Percentiles rank a stretch among this genome's conserved stretches.
Conservation (phyloP, 2,329 filamentous ascomycete genomes). For the Periconia sp. region DNA sequence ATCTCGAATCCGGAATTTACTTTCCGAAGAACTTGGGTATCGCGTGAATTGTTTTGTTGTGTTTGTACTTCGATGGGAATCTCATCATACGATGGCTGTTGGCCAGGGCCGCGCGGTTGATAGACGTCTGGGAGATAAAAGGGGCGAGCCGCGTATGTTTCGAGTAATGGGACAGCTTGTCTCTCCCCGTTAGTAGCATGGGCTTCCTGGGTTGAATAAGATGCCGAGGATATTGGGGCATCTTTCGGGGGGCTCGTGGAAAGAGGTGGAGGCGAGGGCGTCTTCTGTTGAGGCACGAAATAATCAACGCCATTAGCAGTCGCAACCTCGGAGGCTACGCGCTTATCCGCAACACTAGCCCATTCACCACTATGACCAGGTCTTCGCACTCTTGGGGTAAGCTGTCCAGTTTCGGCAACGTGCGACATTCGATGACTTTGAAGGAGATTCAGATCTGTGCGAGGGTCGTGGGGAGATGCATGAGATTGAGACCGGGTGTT, state of each 20-base stretch:
- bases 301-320: conserved; percentile 41
- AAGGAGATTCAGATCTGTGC: conserved; percentile 44
- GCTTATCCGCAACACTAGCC: conserved; percentile 38
- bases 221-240: conserved; percentile 12
- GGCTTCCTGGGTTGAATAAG: conserved; percentile 23
- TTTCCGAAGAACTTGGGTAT: conserved; percentile 38
- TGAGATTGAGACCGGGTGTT: conserved; percentile 21
- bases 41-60: conserved; percentile 21
- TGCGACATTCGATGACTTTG: conserved; percentile 52
- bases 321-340: conserved; percentile 18
- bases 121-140: conserved; percentile 38
- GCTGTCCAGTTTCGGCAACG: conserved; percentile 54
- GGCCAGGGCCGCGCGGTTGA: conserved; percentile 40
- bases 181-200: conserved; percentile 26
- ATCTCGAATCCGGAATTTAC: conserved; percentile 48
- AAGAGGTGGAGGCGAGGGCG: conserved; percentile 36
- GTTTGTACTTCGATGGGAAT: conserved; percentile 31
- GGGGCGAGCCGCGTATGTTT: conserved; percentile 40
- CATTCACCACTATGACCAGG: conserved; percentile 42
- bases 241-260: conserved; percentile 18
- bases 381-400: conserved; percentile 44
- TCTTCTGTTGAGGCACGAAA: conserved; percentile 39
- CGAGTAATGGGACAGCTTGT: conserved; percentile 38
- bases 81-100: conserved; percentile 38
- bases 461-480: conserved; percentile 29